Conservation (phyloP, 495 filamentous ascomycete genomes). For the Penicillium canariense region DNA sequence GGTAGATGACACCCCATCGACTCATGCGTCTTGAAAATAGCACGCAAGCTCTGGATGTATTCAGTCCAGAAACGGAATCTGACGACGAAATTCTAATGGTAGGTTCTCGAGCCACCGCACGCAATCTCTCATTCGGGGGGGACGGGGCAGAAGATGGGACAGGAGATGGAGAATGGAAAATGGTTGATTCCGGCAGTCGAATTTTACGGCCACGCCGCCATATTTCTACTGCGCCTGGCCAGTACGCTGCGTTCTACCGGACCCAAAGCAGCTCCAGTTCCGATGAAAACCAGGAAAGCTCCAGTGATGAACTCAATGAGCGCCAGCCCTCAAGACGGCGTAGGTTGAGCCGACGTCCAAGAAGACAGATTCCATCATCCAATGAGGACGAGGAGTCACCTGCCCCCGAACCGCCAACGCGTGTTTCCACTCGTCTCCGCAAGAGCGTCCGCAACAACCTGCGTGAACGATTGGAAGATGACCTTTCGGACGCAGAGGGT, state of each 20-base stretch:
- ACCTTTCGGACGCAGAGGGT: constrained; percentile 57
- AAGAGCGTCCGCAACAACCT: constrained; percentile 51
- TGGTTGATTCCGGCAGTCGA: no score
- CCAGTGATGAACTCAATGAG: constrained; percentile 6
- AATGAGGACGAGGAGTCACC: constrained; percentile 18
- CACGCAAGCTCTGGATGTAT: constrained; percentile 26
- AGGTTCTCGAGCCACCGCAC: not conserved
- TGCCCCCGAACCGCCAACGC: constrained; percentile 14
- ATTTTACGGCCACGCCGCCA: not conserved
- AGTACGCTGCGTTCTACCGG: constrained; percentile 5
- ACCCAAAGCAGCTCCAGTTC: not conserved
- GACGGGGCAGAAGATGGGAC: constrained; percentile 10
- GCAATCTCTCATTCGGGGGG: not conserved
- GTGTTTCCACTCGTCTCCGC: constrained; percentile 27
- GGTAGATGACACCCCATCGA: constrained; percentile 26
- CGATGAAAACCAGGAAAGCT: not conserved
- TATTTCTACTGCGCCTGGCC: not conserved
- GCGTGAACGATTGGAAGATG: constrained; percentile 64
- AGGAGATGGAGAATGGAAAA: constrained; percentile 3
- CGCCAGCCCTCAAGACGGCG: not conserved
- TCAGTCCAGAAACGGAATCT: constrained; percentile 16
- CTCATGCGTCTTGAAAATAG: constrained; percentile 37
- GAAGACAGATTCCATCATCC: not conserved
- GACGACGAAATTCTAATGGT: constrained; percentile 16
- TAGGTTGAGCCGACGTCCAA: not conserved